Evolutionary conservation across 2,329 filamentous ascomycete genomes (phyloP), one percentile per base, ranked within the genome.

Genomic region (Helotiales sp.): DNA sequence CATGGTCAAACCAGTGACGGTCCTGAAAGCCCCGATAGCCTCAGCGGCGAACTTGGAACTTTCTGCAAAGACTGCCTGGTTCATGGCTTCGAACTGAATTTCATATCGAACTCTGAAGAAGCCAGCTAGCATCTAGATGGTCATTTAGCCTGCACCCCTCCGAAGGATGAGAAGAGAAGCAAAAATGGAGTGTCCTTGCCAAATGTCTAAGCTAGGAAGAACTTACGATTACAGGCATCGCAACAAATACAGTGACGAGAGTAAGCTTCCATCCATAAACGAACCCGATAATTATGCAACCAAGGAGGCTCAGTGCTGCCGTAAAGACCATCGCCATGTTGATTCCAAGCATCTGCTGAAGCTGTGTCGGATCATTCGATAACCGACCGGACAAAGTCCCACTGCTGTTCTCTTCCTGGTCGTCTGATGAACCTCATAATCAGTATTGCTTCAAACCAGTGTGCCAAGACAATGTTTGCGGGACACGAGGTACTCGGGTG

Each of bases 201-300:
- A 45, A 20, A 8, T 34, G n/a, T 34, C 17, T 20, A 4, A 22
- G 28, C 30, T 34, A 8, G 3, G 26, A 22, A 28, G 17, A 10
- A 43, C 55, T 59, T 37, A 59, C 55, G 3, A 86, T 81, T 7
- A 84, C 77, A 1, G 86, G 86, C 63, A 86, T 76, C 0, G 82
- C 80, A 1, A 91, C 86, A 71, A 87, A 90, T 8, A 88, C 80
- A 0, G 86, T 84, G 0, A 94, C 88, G 0, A 93, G 79, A 0
- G 89, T 87, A 8, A 95, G 82, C 76, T 93, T 94, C 92, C 92
- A 94, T 1, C 90, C 89, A 75, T 90, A 93, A 3, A 84, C 81
- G 73, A 92, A 93, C 0, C 89, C 84, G 61, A 94, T 90, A 50
- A 84, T 80, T 15, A 92, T 78, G 7, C 86, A 87, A 0, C 90